Base-by-base conservation (phyloP, 108 stramenopile genomes). In the Pseudonitzschia delicatissima region DNA sequence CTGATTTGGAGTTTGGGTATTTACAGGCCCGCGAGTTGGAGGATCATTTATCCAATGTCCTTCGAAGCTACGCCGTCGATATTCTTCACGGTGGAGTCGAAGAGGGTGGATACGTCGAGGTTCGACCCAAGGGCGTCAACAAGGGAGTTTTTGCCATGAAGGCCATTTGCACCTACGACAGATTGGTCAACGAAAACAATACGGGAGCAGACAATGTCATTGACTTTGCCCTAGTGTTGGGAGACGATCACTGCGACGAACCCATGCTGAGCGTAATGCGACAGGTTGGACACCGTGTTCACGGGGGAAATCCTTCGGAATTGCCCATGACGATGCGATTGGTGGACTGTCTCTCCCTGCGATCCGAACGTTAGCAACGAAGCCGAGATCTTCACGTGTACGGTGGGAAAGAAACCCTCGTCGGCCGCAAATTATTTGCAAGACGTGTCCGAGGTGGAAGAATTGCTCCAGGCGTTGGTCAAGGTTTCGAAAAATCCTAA, bases 1-100 rank as follows among this genome's bases (percentile, higher is more conserved):
- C 0, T n/a, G 99, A 99, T 71, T 96, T 97, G 17, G 99, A 99
- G 66, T 99, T 97, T 81, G 99, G 98, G 29, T 85, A 85, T 40
- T 86, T 92, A 37, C 98, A 98, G 69, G 98, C 98, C 7, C 79
- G 85, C 61, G 88, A 96, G 64, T 77, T 99, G 17, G 95, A 98
- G 81, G 97, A 98, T 49, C 99, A 99, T 67, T 62, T 99, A 32
- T 83, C 79, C 13, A 88, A 88, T 47, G 94, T 96, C 21, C 69
- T 99, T 27, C 79, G 87, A 70, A 82, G 84, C 45, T 96, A 87
- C 69, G 81, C 94, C 27, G 94, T 99, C 35, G 97, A 97, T 69
- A 95, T 99, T 70, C 57, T 99, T 39, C 90, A 93, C 68, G 83
- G 85, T 48, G 76, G 97, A 77, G 78, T 95, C 72, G 75, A 88